Evolutionary conservation across 805 yeast genomes (phyloP).

Genomic region (Komagataella mondaviorum): DNA sequence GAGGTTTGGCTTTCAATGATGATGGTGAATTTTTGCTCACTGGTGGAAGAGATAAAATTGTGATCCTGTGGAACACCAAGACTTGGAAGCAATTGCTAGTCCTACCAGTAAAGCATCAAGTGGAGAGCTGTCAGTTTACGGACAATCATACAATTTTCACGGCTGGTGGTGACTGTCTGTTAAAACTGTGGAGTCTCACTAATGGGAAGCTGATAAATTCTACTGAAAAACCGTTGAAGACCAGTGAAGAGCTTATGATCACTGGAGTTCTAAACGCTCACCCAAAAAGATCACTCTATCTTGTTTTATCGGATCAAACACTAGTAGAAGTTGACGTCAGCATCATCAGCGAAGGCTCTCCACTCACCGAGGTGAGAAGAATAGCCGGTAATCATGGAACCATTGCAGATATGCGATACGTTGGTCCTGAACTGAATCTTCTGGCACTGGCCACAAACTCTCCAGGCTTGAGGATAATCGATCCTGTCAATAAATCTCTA

Average conservation of each 20-base stretch:
- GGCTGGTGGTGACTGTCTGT: constrained; percentile 68
- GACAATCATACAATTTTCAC: constrained; percentile 32
- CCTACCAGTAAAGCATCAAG: constrained; percentile 58
- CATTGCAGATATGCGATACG: constrained; percentile 75
- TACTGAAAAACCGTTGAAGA: constrained; percentile 32
- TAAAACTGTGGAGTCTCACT: constrained; percentile 49
- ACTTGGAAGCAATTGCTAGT: constrained; percentile 47
- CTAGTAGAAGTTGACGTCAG: constrained; percentile 31
- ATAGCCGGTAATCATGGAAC: constrained; percentile 95
- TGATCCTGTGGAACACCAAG: constrained; percentile 41
- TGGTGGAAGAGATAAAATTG: constrained; percentile 85
- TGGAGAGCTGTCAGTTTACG: constrained; percentile 56
- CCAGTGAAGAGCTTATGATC: constrained; percentile 63
- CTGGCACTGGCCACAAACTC: constrained; percentile 91
- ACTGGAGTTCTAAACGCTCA: constrained; percentile 33
- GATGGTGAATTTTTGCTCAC: constrained; percentile 47
- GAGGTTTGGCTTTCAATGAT: constrained; percentile 59
- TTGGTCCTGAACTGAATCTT: constrained; percentile 43
- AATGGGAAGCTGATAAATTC: constrained; percentile 33
- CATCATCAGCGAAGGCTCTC: constrained; percentile 14
- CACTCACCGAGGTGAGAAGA: constrained; percentile 32
- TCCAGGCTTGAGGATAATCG: constrained; percentile 69
- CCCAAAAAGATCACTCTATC: constrained; percentile 22
- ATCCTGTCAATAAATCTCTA: constrained; percentile 39
- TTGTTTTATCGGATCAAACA: constrained; percentile 79